These are phyloP conservation scores for Phoenix roebelenii DNA, from an alignment of 176 grass and related monocot genomes.

Conservation along the genomic window DNA sequence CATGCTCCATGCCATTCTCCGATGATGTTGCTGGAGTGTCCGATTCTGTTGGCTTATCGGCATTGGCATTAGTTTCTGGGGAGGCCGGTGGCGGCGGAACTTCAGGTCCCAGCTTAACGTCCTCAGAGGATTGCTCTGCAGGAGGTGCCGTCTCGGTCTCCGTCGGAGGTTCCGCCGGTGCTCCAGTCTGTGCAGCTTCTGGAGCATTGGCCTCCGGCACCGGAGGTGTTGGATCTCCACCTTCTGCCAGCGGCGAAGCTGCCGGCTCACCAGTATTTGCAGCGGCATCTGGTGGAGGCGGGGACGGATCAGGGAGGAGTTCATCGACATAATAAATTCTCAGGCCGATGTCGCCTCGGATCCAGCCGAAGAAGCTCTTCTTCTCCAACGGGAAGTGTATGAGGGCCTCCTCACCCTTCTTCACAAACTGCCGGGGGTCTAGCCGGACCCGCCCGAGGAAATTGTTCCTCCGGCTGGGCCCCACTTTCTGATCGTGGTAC, in stretches of 20 bases:
- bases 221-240: neutral
- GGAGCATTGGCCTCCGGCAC: neutral
- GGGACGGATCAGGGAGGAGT: constrained; percentile 21
- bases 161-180: neutral
- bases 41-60: constrained; percentile 18
- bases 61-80: neutral
- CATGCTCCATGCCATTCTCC: constrained; percentile 5
- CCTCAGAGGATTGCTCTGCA: constrained; percentile 3
- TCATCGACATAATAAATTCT: constrained; percentile 74
- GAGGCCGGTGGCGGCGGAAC: neutral
- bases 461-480: constrained; percentile 59
- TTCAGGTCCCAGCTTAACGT: constrained; percentile 14
- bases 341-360: constrained; percentile 64
- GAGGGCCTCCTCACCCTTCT: constrained; percentile 84
- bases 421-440: constrained; percentile 62
- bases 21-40: constrained; percentile 4
- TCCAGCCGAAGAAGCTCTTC: constrained; percentile 70
- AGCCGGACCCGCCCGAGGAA: constrained; percentile 79
- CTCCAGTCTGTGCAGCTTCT: neutral
- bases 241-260: constrained; percentile 7
- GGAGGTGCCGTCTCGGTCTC: too few species aligned
- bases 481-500: constrained; percentile 50
- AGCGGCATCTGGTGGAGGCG: constrained; percentile 4
- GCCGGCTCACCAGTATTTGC: constrained; percentile 4
- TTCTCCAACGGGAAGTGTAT: constrained; percentile 77